phyloP scores from a whole-genome alignment of 2,329 filamentous ascomycete species.

The Aaosphaeria pasadenensis region DNA sequence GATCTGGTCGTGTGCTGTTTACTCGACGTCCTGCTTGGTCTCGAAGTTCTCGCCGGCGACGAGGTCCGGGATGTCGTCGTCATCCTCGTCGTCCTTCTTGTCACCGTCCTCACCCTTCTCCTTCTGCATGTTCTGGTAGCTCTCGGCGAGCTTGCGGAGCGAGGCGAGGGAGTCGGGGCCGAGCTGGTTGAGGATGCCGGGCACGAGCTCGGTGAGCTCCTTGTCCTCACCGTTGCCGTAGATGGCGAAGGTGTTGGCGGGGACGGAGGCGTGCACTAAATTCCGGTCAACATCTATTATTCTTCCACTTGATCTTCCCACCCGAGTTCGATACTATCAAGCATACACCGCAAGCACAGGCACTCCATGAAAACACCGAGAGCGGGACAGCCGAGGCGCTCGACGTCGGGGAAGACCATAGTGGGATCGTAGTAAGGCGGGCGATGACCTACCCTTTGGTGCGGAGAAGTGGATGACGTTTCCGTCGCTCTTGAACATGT shows the following conservation, averaged over 20 bases:
- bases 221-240: slow-evolving; percentile 99
- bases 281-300: not conserved
- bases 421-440: not conserved
- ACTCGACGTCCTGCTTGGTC: slow-evolving; percentile 82
- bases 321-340: too few relatives aligned
- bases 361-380: too few relatives aligned
- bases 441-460: slow-evolving; percentile 76
- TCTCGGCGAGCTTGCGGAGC: slow-evolving; percentile 97
- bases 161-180: slow-evolving; percentile 96
- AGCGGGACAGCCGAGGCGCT: too few relatives aligned
- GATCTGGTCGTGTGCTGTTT: slow-evolving; percentile 32
- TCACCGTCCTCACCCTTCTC: slow-evolving; percentile 73
- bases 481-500: slow-evolving; percentile 99
- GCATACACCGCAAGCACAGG: too few relatives aligned
- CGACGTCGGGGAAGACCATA: not conserved
- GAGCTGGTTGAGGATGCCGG: slow-evolving; percentile 99
- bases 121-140: slow-evolving; percentile 99
- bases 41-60: slow-evolving; percentile 98
- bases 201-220: slow-evolving; percentile 98
- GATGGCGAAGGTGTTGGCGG: slow-evolving; percentile 99
- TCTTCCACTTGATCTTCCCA: too few relatives aligned
- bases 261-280: slow-evolving; percentile 91
- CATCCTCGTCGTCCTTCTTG: slow-evolving; percentile 63
- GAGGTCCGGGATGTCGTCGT: slow-evolving; percentile 93
- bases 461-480: slow-evolving; percentile 99